Evolutionary conservation across 1,139 yeast species (phyloP).

Genomic region (Magnusiomyces suaveolens): DNA sequence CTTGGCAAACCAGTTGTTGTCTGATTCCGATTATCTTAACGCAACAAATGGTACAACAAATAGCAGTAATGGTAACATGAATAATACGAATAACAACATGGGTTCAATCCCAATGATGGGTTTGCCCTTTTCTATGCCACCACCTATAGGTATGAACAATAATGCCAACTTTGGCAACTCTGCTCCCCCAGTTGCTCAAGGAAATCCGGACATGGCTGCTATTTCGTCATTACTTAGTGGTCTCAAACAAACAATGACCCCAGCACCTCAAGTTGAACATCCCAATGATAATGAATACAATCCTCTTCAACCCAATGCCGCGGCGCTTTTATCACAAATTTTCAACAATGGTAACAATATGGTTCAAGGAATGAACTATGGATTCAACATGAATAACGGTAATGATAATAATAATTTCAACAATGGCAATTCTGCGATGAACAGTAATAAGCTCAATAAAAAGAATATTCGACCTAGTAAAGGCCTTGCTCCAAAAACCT

Average conservation of each 20-base stretch:
- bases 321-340: neutral
- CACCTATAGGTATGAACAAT: neutral
- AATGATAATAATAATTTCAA: neutral
- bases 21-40: neutral
- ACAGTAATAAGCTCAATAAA: constrained; percentile 5
- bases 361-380: neutral
- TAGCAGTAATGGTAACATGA: neutral
- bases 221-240: constrained; percentile 1
- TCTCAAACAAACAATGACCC: neutral
- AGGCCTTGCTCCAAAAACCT: constrained; percentile 4
- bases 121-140: neutral
- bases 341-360: neutral
- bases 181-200: neutral
- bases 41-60: neutral
- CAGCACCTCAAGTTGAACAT: neutral
- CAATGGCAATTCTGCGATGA: neutral
- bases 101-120: neutral
- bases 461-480: neutral
- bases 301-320: constrained; percentile 1
- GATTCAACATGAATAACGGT: neutral
- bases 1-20: constrained; percentile 10
- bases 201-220: neutral
- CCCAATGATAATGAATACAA: constrained; percentile 1
- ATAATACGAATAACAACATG: neutral
- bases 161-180: neutral